Base-by-base conservation (phyloP, 176 grass and related monocot genomes). In the Eleusine coracana region DNA sequence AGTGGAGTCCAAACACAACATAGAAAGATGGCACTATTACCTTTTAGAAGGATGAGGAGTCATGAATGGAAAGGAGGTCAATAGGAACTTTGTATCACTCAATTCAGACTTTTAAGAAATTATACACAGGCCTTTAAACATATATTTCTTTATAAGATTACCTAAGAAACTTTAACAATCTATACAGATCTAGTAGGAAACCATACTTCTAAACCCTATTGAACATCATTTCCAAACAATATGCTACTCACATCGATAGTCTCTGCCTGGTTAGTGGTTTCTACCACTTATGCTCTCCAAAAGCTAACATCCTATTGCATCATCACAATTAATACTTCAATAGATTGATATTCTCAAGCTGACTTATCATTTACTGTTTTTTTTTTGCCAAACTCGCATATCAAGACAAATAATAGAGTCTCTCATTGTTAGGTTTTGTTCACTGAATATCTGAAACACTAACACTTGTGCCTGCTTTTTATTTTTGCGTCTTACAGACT, bases 311-410 rank as follows among this genome's bases (percentile, higher is more conserved):
- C 51, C 39, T 69, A 1, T 37, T 27, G 9, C 51, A 15, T 54
- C 36, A 15, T 20, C 42, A 16, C 29, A 68, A 10, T 76, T 75
- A n/a, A 45, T 51, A 48, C 38, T 4, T 81, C 68, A 17, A 45
- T 41, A 48, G 7, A 17, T 9, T 27, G 37, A 15, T 25, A 49
- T 58, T 54, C 48, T 29, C 23, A 84, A 82, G 17, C 6, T 21
- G 21, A 41, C 6, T 28, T 59, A 59, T n/a, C 56, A 23, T 23
- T 10, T 59, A 21, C 6, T 39, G 5, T 5, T 37, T 21, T 66
- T 40, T 66, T 54, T 34, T 75, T 27, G 46, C 21, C 41, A 66
- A 63, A 83, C 54, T 21, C 48, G 39, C 34, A 73, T 41, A 84
- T 29, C 39, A 23, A 79, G 45, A 48, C 8, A 73, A 15, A 67